phyloP scores from a whole-genome alignment of 768 basidiomycete genomes.

The Kwoniella dejecticola region DNA sequence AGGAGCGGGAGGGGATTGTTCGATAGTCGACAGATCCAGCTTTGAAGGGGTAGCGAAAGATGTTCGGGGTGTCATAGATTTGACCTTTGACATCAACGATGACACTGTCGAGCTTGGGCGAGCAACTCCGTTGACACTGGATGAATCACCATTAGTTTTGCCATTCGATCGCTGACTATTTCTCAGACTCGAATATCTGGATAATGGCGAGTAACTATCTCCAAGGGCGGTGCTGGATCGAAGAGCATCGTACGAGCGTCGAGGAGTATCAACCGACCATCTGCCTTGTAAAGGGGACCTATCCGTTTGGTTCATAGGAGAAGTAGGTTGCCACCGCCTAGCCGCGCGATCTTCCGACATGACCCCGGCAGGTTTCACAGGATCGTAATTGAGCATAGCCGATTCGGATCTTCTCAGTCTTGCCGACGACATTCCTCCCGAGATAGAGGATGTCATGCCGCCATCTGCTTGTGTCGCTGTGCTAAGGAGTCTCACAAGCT shows the following conservation, averaged over 20 bases:
- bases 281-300: slow-evolving; percentile 15
- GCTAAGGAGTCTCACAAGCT: slow-evolving; percentile 10
- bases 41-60: neutral
- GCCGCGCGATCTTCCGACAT: slow-evolving; percentile 16
- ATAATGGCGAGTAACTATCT: slow-evolving; percentile 13
- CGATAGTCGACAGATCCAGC: slow-evolving; percentile 17
- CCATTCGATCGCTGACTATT: neutral
- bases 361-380: slow-evolving; percentile 10
- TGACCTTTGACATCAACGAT: slow-evolving; percentile 25
- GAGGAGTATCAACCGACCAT: slow-evolving; percentile 18
- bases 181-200: slow-evolving; percentile 11
- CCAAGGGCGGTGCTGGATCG: slow-evolving; percentile 21
- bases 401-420: slow-evolving; percentile 14
- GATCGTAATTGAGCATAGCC: slow-evolving; percentile 8
- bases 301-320: slow-evolving; percentile 6
- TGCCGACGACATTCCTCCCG: slow-evolving; percentile 3
- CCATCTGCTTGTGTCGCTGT: neutral
- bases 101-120: slow-evolving; percentile 9
- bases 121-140: neutral
- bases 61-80: slow-evolving; percentile 19
- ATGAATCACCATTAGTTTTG: neutral
- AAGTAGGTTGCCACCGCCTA: slow-evolving; percentile 22
- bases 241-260: slow-evolving; percentile 3
- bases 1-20: slow-evolving; percentile 19
- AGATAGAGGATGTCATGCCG: slow-evolving; percentile 13